phyloP scores from a whole-genome alignment of 1,284 basidiomycete species.

The Fomitiporia mediterranea region DNA sequence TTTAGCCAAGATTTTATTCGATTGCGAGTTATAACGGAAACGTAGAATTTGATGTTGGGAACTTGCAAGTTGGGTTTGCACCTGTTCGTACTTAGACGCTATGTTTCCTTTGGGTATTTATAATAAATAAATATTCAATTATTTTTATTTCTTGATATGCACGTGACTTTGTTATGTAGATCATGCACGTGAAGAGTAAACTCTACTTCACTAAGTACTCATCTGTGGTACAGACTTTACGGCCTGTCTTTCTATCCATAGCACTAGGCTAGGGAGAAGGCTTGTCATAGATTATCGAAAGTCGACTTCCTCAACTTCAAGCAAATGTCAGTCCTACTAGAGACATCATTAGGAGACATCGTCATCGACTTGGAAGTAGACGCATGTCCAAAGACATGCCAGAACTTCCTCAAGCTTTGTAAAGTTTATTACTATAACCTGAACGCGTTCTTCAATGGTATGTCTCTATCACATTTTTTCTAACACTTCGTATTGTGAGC shows the following conservation, averaged over 20 bases:
- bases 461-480: conserved; percentile 26
- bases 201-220: too few relatives aligned
- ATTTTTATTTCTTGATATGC: too few relatives aligned
- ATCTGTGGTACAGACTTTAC: too few relatives aligned
- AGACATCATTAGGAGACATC: conserved; percentile 94
- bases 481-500: neutral
- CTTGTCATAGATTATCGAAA: too few relatives aligned
- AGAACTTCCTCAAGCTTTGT: conserved; percentile 97
- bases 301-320: neutral
- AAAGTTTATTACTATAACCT: conserved; percentile 96
- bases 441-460: conserved; percentile 96
- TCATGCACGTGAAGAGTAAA: too few relatives aligned
- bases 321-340: conserved; percentile 89
- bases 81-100: neutral
- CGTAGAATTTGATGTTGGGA: conserved; percentile 23
- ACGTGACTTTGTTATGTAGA: too few relatives aligned
- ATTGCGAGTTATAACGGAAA: neutral
- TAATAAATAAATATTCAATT: too few relatives aligned
- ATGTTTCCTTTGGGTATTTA: too few relatives aligned
- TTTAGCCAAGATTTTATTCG: neutral
- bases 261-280: too few relatives aligned
- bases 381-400: conserved; percentile 81
- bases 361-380: conserved; percentile 96
- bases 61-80: conserved; percentile 5
- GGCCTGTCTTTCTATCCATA: too few relatives aligned